Evolutionary conservation across 1,139 yeast species (phyloP), one percentile per base, ranked within the genome.

Genomic region (Pichia sp.): DNA sequence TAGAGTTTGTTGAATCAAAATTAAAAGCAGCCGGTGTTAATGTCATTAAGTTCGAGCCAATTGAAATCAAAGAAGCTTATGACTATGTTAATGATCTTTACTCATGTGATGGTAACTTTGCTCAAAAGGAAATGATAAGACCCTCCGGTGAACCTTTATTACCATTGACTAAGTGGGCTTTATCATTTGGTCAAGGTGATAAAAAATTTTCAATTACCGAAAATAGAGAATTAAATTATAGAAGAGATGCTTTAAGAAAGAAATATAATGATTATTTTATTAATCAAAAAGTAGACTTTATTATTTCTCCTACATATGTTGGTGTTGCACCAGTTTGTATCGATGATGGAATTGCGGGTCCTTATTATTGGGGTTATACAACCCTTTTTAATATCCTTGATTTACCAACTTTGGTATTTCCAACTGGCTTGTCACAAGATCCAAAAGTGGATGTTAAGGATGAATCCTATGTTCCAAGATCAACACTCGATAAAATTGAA

Each of bases 331-430:
- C 91, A 25, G 77, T 75, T 49, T 59, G 67, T 53, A 60, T 62
- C 34, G 59, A 62, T 30, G 64, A 65, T 44, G 69, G 66, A 48
- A 80, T 83, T 19, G 83, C 79, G 46, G 76, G 79, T 50, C 77
- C 85, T 14, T 79, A 77, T 64, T 83, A 84, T 68, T 85, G 95
- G 93, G 84, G 88, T 5, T 85, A 84, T 70, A 84, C 90, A 14
- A 68, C 87, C 0, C 75, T 84, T 58, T 85, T 81, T 74, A 84
- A 83, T 64, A 64, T 83, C 52, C 68, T 83, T 58, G 89, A 84
- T 63, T 73, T 80, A 61, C 86, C 89, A 47, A 74, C 83, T 42
- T 75, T 82, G 54, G 74, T 75, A 3, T 71, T 81, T 67, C 88
- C 85, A 62, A 77, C 87, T 10, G 84, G 86, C 16, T 66, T 81